Evolutionary conservation across 2,329 filamentous ascomycete species (phyloP).

Genomic region (Dothideomycetidae sp.): DNA sequence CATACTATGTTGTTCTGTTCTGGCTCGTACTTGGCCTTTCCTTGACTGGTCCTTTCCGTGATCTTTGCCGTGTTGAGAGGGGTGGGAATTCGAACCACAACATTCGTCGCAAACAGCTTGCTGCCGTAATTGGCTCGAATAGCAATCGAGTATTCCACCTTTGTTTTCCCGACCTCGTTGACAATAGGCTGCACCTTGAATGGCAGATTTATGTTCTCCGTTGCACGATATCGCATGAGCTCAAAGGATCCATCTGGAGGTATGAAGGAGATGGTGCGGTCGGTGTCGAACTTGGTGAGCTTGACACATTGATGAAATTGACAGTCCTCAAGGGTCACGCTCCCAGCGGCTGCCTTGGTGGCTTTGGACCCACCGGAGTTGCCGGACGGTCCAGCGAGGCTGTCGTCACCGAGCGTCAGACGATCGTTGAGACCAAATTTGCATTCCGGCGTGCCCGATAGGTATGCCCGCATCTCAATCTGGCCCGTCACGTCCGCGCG

Average conservation of each 20-base stretch:
- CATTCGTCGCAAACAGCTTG: conserved; percentile 95
- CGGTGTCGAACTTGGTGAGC: conserved; percentile 88
- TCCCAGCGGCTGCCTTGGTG: conserved; percentile 87
- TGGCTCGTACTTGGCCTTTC: conserved; percentile 96
- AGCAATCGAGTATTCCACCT: conserved; percentile 96
- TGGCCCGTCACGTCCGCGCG: conserved; percentile 93
- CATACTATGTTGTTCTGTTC: conserved; percentile 96
- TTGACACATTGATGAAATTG: conserved; percentile 99
- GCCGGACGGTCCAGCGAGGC: conserved; percentile 50
- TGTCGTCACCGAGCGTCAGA: conserved; percentile 61
- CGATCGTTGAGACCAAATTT: conserved; percentile 98
- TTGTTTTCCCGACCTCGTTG: conserved; percentile 90
- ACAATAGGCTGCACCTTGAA: conserved; percentile 99
- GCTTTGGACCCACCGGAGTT: conserved; percentile 73
- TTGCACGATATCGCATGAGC: conserved; percentile 95
- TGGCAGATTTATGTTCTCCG: conserved; percentile 94
- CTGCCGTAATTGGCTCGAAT: conserved; percentile 93
- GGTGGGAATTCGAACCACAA: conserved; percentile 84
- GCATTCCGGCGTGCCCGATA: conserved; percentile 92
- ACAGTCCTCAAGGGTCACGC: conserved; percentile 91
- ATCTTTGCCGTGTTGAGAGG: conserved; percentile 93
- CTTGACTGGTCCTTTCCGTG: conserved; percentile 82
- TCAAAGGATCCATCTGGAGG: conserved; percentile 97
- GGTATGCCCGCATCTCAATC: conserved; percentile 96
- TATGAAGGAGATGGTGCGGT: conserved; percentile 92